Evolutionary conservation across 1,284 basidiomycete genomes (phyloP), one percentile per base, ranked within the genome.

Genomic region (Ganoderma lucidum): DNA sequence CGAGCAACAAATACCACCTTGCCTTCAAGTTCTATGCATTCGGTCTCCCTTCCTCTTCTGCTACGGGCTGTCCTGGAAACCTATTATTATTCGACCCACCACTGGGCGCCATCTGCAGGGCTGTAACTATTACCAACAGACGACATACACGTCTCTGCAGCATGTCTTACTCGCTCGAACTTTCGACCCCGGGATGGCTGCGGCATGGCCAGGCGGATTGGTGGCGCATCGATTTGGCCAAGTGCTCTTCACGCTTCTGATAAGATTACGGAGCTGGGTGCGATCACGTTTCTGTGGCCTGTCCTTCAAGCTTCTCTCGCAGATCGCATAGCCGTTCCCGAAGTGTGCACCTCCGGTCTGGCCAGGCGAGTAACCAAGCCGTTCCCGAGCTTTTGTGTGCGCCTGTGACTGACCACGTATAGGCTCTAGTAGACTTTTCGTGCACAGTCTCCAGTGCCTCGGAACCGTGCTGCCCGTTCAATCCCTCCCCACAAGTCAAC

Each of bases 381-480:
- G 6, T 73, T 68, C 72, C 62, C 70, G 70, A 69, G 64, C 62
- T 62, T 53, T 64, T 71, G 68, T 73, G 67, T 69, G 67, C 63
- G 58, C 72, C 58, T 73, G 72, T 73, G 72, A 69, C 65, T 63
- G 42, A 53, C 66, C 59, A 63, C 66, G 64, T 37, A 66, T 62
- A 65, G 67, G 67, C 66, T 61, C 65, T 32, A 58, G 63, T 39
- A 61, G 62, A 35, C 63, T 60, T 41, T 63, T 37, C 61, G 37
- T 60, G 55, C 66, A 37, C 66, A 73, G 68, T 73, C 72, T 73
- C 72, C 72, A 48, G 30, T 61, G 6, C 44, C 39, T 63, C 65
- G 72, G 72, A 66, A 65, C 72, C 65, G n/a, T 68, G 64, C 68
- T 73, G 45, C 72, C 72, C 64, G 41, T 70, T 71, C 66, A 48